phyloP scores from a whole-genome alignment of 495 filamentous ascomycete genomes.

The Daldinia loculata region DNA sequence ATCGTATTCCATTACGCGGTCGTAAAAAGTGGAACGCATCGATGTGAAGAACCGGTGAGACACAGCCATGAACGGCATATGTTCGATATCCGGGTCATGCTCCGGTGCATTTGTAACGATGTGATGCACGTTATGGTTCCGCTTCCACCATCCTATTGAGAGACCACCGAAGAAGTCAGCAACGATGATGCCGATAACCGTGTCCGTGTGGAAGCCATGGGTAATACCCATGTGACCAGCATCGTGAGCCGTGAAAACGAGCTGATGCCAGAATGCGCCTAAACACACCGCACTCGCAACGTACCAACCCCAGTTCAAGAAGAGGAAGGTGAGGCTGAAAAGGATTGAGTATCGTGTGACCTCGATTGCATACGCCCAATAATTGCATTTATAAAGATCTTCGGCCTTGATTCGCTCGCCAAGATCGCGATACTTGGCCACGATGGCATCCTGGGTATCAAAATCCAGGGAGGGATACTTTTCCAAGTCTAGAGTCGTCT shows the following conservation, averaged over 20 bases:
- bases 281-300: slow-evolving; percentile 75
- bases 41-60: slow-evolving; percentile 83
- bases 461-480: slow-evolving; percentile 85
- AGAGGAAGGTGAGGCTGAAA: slow-evolving; percentile 68
- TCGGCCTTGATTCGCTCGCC: slow-evolving; percentile 74
- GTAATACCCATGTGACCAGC: slow-evolving; percentile 98
- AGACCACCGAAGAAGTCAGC: slow-evolving; percentile 91
- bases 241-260: slow-evolving; percentile 95
- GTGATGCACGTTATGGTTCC: slow-evolving; percentile 97
- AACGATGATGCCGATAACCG: slow-evolving; percentile 86
- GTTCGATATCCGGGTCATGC: slow-evolving; percentile 97
- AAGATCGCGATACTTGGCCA: slow-evolving; percentile 80
- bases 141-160: slow-evolving; percentile 97
- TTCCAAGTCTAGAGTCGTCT: slow-evolving; percentile 77
- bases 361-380: slow-evolving; percentile 82
- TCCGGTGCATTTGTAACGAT: slow-evolving; percentile 97
- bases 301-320: slow-evolving; percentile 78
- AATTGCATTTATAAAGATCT: slow-evolving; percentile 86
- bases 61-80: slow-evolving; percentile 94
- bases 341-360: slow-evolving; percentile 76
- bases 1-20: slow-evolving; percentile 86
- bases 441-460: slow-evolving; percentile 78
- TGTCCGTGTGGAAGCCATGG: slow-evolving; percentile 83
- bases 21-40: slow-evolving; percentile 88
- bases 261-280: slow-evolving; percentile 92